phyloP scores from a whole-genome alignment of 139 green algal species.

The Bryopsis sp. region DNA sequence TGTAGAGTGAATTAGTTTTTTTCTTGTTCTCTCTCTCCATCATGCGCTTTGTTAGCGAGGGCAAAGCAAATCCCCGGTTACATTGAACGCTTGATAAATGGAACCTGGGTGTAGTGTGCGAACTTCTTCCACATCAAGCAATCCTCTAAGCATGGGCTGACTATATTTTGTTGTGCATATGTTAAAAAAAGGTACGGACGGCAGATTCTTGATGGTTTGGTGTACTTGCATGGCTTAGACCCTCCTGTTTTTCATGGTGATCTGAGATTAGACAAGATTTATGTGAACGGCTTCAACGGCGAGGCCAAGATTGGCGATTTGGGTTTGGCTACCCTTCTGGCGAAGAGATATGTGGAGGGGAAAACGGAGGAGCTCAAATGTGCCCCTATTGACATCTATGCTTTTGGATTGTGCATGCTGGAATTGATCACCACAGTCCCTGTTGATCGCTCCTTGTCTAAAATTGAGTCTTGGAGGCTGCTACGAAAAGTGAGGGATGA shows the following conservation, averaged over 20 bases:
- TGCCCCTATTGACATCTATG: constrained; percentile 81
- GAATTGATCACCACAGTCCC: constrained; percentile 77
- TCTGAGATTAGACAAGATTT: constrained; percentile 91
- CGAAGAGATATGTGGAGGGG: constrained; percentile 38
- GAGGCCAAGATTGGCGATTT: constrained; percentile 95
- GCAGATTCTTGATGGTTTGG: constrained; percentile 77
- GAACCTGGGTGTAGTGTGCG: no score
- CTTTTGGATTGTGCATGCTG: constrained; percentile 93
- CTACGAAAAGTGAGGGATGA: constrained; percentile 17
- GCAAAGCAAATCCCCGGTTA: no score
- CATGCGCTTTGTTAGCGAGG: no score
- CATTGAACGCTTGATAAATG: no score
- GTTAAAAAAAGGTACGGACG: constrained; percentile 67
- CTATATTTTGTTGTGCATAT: no score
- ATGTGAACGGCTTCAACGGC: constrained; percentile 82
- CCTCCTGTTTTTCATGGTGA: constrained; percentile 93
- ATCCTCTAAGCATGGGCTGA: no score
- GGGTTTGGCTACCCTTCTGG: constrained; percentile 72
- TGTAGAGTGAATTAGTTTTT: no score
- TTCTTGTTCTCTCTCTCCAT: no score
- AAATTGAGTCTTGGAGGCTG: not conserved
- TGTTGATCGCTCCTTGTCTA: not conserved
- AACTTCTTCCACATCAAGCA: no score
- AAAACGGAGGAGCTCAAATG: constrained; percentile 1
- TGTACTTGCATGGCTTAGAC: constrained; percentile 77